A percentile compares a stretch with the other conserved stretches of the same genome.
Conservation (phyloP, 768 basidiomycete genomes). For the Lentinula sp. region DNA sequence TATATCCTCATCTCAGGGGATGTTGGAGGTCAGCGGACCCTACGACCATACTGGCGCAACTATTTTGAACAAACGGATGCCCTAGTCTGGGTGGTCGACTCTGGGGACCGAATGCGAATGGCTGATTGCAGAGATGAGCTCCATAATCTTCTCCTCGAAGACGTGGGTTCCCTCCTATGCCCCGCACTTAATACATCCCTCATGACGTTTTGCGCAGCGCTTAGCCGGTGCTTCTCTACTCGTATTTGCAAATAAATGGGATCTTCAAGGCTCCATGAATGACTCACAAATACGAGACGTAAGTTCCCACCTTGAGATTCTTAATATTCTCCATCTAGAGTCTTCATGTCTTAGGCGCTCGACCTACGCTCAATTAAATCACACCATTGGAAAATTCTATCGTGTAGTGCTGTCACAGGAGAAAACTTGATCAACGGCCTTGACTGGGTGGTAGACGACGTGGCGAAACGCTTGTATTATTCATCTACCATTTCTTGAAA, state of each 20-base stretch:
- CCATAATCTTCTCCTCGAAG: constrained; percentile 80
- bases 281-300: constrained; percentile 80
- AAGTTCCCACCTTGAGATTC: constrained; percentile 24
- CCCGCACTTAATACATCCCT: neutral
- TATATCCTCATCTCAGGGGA: constrained; percentile 62
- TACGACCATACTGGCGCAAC: constrained; percentile 97
- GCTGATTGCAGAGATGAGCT: constrained; percentile 86
- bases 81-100: constrained; percentile 98
- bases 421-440: constrained; percentile 78
- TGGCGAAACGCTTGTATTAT: constrained; percentile 86
- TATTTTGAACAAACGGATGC: constrained; percentile 99
- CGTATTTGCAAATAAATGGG: constrained; percentile 97
- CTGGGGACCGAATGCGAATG: constrained; percentile 86
- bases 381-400: constrained; percentile 84
- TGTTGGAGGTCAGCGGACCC: constrained; percentile 92
- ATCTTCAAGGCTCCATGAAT: constrained; percentile 82
- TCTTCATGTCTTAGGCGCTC: constrained; percentile 49
- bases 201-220: constrained; percentile 42
- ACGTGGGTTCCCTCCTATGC: constrained; percentile 48
- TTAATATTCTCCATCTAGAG: constrained; percentile 2
- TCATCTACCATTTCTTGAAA: constrained; percentile 33
- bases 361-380: constrained; percentile 76
- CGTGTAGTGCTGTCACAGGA: constrained; percentile 92
- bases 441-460: constrained; percentile 88
- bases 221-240: constrained; percentile 93